These are phyloP conservation scores for Blastomyces parvus DNA, from an alignment of 2,329 filamentous ascomycete species.

Conservation along the genomic window DNA sequence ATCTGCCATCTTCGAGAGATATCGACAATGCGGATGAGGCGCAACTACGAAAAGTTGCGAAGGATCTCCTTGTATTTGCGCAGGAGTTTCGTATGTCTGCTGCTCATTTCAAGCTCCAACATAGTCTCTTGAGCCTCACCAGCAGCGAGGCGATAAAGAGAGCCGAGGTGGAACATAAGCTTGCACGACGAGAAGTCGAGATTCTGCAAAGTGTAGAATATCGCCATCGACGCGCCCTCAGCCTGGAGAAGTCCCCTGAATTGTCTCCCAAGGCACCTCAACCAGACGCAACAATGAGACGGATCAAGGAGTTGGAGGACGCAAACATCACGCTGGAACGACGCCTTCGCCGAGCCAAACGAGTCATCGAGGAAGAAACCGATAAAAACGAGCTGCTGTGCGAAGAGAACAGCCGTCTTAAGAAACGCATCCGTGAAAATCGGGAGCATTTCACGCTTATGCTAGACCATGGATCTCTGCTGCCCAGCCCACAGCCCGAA, in stretches of 20 bases:
- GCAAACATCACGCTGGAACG: constrained; percentile 56
- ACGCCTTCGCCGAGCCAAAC: constrained; percentile 63
- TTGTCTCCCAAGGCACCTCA: constrained; percentile 15
- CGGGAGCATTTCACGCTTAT: constrained; percentile 75
- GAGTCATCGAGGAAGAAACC: constrained; percentile 66
- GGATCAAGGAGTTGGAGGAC: constrained; percentile 56
- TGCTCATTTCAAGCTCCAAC: constrained; percentile 83
- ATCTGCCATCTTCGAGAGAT: constrained; percentile 42
- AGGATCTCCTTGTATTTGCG: constrained; percentile 45
- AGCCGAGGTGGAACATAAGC: constrained; percentile 81
- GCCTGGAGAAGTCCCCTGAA: constrained; percentile 39
- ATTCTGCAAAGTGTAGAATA: constrained; percentile 68
- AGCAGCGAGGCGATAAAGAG: constrained; percentile 76
- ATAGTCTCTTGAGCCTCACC: constrained; percentile 73
- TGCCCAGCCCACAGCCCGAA: constrained; percentile 49
- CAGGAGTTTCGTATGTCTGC: constrained; percentile 68
- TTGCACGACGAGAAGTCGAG: constrained; percentile 80
- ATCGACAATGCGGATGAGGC: constrained; percentile 44
- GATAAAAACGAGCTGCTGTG: constrained; percentile 59
- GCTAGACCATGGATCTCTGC: constrained; percentile 61
- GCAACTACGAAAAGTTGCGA: constrained; percentile 46
- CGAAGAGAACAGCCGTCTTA: constrained; percentile 67
- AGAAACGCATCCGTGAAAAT: constrained; percentile 80
- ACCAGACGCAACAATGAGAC: constrained; percentile 40
- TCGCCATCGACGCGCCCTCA: constrained; percentile 50